These are phyloP conservation scores for Rhodotorula babjevae DNA, from an alignment of 768 basidiomycete genomes.

Conservation along the genomic window DNA sequence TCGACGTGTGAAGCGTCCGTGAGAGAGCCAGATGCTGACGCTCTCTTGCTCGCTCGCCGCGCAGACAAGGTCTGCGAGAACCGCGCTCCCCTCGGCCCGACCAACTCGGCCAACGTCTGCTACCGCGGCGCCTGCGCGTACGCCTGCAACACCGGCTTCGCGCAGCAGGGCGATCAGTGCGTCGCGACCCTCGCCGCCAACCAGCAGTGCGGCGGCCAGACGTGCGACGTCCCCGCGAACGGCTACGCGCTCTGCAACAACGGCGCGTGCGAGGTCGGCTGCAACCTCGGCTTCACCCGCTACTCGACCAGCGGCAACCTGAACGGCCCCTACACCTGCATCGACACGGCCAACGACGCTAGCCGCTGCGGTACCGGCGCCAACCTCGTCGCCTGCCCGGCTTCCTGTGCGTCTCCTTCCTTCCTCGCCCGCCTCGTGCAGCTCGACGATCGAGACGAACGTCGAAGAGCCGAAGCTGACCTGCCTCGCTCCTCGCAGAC, in stretches of 20 bases:
- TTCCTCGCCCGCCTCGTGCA: no score
- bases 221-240: slow-evolving; percentile 15
- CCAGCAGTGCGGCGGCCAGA: neutral
- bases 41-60: neutral
- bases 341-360: slow-evolving; percentile 6
- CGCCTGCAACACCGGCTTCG: slow-evolving; percentile 30
- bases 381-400: slow-evolving; percentile 15
- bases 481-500: neutral
- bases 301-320: neutral
- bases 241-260: slow-evolving; percentile 31
- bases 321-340: slow-evolving; percentile 3
- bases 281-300: slow-evolving; percentile 20
- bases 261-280: slow-evolving; percentile 21
- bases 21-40: no score
- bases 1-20: no score
- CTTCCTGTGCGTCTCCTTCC: slow-evolving; percentile 12
- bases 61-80: slow-evolving; percentile 17
- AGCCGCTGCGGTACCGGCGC: slow-evolving; percentile 23
- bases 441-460: no score
- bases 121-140: slow-evolving; percentile 21
- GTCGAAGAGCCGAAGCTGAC: neutral
- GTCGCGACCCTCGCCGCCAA: slow-evolving; percentile 17
- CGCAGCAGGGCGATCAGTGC: slow-evolving; percentile 17
- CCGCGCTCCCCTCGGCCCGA: slow-evolving; percentile 16
- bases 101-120: slow-evolving; percentile 30